Base-by-base conservation (phyloP, 352 stramenopile species). In the Pythium utonaiense region DNA sequence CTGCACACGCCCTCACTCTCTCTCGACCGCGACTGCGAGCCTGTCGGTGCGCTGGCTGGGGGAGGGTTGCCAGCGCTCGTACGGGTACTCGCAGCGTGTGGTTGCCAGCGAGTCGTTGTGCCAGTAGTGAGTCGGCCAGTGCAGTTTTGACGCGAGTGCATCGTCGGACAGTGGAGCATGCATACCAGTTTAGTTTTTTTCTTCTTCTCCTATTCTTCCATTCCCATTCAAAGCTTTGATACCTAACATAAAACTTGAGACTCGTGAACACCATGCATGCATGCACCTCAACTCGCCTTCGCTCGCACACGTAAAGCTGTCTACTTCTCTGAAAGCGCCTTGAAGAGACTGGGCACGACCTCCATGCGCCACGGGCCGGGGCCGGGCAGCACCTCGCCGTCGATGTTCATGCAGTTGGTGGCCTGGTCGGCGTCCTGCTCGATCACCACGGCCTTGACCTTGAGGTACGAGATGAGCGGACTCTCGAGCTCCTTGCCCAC, bases 331-430 rank as follows among this genome's bases (percentile, higher is more conserved):
- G 83, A 93, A 19, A 93, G 66, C 49, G 84, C 83, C 66, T 93
- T 93, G 69, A 93, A 93, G 44, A 93, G 73, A 58, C 83, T 93
- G n/a, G 83, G 83, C 19, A 93, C 78, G 25, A 93, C 73, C 53
- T 93, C 83, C 73, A 91, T 90, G n/a, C 80, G 80, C 79, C 81
- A 93, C 1, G 83, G 81, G 6, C 83, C 83, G 3, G 70, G 70
- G 1, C 71, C 70, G 5, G 68, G 47, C 19, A 93, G 66, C 53
- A 90, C 81, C 67, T 93, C 83, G 27, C 83, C 83, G 59, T 93
- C 83, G 50, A 90, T 93, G 68, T 93, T 93, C 75, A 90, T 88
- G 62, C 77, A 77, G 61, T 89, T 77, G 6, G 68, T 62, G 19
- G 64, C 33, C 49, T 91, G 66, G 53, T 93, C 79, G 48, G 48